These are phyloP conservation scores for Akanthomyces dipterigenus DNA, from an alignment of 2,329 filamentous ascomycete species.

Conservation along the genomic window DNA sequence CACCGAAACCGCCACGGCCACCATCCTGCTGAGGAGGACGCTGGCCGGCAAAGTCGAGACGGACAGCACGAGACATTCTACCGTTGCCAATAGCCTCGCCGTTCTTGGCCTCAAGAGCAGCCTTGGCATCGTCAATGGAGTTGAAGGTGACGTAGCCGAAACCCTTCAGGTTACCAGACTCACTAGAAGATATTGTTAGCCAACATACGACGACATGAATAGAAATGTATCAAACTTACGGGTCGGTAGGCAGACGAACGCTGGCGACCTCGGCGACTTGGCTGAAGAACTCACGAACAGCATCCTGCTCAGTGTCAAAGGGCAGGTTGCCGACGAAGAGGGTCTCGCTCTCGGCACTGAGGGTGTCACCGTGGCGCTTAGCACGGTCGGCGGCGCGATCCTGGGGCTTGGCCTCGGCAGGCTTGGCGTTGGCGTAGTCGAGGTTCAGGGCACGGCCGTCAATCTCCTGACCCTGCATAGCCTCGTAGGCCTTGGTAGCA, in stretches of 20 bases:
- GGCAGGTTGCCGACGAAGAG: conserved; percentile 89
- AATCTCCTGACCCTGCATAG: conserved; percentile 67
- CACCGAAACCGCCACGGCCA: conserved; percentile 44
- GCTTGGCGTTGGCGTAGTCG: conserved; percentile 66
- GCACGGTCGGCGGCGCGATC: conserved; percentile 59
- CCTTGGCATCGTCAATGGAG: conserved; percentile 75
- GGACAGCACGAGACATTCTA: conserved; percentile 65
- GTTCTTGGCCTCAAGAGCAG: conserved; percentile 63
- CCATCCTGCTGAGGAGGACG: conserved; percentile 54
- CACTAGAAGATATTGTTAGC: conserved; percentile 37
- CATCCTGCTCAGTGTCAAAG: conserved; percentile 74
- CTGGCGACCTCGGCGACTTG: conserved; percentile 65
- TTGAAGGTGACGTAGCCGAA: conserved; percentile 86
- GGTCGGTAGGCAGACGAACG: conserved; percentile 83
- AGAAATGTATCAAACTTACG: conserved; percentile 36
- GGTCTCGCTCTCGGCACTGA: conserved; percentile 76
- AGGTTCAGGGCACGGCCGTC: conserved; percentile 71
- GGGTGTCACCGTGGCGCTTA: conserved; percentile 67
- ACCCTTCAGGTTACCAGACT: conserved; percentile 79
- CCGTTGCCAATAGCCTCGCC: conserved; percentile 57
- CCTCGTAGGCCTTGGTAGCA: conserved; percentile 65
- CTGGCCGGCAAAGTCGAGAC: conserved; percentile 74
- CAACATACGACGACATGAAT: not conserved
- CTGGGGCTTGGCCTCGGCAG: conserved; percentile 44
- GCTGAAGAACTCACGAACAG: conserved; percentile 66